Evolutionary conservation across 2,329 filamentous ascomycete genomes (phyloP), one percentile per base, ranked within the genome.

Genomic region (Fusarium sp.): DNA sequence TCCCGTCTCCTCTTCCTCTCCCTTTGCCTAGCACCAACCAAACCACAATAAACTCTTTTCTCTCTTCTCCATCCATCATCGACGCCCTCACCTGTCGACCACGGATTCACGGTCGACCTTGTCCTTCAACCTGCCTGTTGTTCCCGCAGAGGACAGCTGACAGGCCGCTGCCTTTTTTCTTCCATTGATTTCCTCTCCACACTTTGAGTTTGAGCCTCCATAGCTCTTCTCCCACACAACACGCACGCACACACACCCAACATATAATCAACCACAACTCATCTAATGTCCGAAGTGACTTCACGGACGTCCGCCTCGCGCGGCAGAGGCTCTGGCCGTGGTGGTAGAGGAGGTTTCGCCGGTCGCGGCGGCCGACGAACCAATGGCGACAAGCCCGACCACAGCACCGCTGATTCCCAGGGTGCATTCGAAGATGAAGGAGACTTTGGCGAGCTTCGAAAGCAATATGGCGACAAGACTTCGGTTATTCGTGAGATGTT

Each of bases 221-320:
- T 73, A 75, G 74, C 74, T 76, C 74, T 73, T 74, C 70, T 70
- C 73, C 70, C 64, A 48, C 64, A 73, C 76, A 69, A 74, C 64
- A 67, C 53, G 46, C 54, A 73, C 64, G 48, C 68, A 55, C 67
- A 61, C 60, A 58, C 74, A 75, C 71, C 74, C 71, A 75, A 75
- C 75, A 48, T 61, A 77, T 60, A 75, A 78, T 80, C 79, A 83
- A 80, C 79, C 81, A 75, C 77, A 82, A 81, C 76, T 78, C 80
- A 78, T 81, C 84, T 82, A 85, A 98, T 98, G 96, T 97, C 96
- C 89, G 95, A 98, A 89, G 90, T 93, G 86, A 92, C 94, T 88
- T 89, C 92, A 85, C 90, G 95, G 88, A 89, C 92, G 81, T 88
- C 91, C 83, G 90, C 93, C 85, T 84, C 90, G 87, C 93, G 95